phyloP scores from a whole-genome alignment of 2,329 filamentous ascomycete species.

The Sphaerulina populicola region DNA sequence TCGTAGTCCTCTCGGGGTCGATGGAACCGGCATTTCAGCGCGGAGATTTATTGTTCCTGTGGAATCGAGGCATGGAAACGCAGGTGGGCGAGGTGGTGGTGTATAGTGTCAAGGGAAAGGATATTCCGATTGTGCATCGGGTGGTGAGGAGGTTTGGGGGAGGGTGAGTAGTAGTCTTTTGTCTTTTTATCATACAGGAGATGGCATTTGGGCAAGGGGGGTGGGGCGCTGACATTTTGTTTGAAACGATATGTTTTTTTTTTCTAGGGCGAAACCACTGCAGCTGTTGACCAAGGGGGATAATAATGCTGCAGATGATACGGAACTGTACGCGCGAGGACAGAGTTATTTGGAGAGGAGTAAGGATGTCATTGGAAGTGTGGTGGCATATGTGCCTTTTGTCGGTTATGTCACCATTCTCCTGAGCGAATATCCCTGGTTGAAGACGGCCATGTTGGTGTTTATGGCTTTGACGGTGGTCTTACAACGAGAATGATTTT shows the following conservation, averaged over 20 bases:
- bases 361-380: conserved; percentile 85
- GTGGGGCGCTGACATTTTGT: not conserved
- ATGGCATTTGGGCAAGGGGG: not conserved
- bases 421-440: conserved; percentile 88
- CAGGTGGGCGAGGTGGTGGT: conserved; percentile 67
- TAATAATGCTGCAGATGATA: conserved; percentile 91
- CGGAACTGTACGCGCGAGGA: conserved; percentile 74
- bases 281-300: conserved; percentile 92
- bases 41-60: conserved; percentile 66
- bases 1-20: conserved; percentile 73
- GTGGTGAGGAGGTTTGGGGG: conserved; percentile 65
- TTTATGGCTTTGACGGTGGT: conserved; percentile 93
- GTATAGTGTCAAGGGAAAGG: conserved; percentile 82
- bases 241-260: no score
- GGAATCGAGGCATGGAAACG: conserved; percentile 59
- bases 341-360: conserved; percentile 75
- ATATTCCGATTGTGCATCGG: conserved; percentile 94
- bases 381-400: conserved; percentile 84
- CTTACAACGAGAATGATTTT: conserved; percentile 67
- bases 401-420: conserved; percentile 96
- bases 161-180: conserved; percentile 38
- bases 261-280: conserved; percentile 40
- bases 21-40: conserved; percentile 80
- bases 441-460: conserved; percentile 90
- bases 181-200: not conserved